Percentiles rank a stretch among this genome's conserved stretches.
These are phyloP conservation scores for Ulvella scutata DNA, from an alignment of 139 green algal species.

Conservation along the genomic window DNA sequence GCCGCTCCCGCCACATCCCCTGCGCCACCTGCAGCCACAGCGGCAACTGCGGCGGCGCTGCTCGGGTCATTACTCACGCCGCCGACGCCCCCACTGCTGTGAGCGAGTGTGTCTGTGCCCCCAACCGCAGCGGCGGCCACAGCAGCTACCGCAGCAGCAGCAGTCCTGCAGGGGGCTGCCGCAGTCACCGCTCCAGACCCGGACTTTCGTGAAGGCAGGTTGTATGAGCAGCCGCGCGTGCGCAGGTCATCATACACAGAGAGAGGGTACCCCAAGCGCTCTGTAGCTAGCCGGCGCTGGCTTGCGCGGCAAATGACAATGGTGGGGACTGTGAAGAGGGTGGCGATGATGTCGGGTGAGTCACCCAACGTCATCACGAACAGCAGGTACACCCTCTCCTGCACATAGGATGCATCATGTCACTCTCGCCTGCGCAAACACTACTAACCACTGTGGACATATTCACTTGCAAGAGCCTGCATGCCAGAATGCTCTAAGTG, in stretches of 20 bases:
- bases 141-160: background rate
- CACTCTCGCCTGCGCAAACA: no score
- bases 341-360: conserved; percentile 1
- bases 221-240: background rate
- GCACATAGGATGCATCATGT: no score
- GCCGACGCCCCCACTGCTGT: background rate
- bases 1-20: no score
- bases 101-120: background rate
- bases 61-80: background rate
- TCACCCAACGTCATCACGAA: conserved; percentile 1
- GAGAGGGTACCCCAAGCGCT: background rate
- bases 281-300: background rate
- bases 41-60: background rate
- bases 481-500: no score
- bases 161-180: background rate
- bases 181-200: background rate
- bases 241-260: background rate
- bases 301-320: conserved; percentile 2
- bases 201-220: background rate
- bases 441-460: no score
- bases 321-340: background rate
- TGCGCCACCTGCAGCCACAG: background rate
- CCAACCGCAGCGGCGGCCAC: background rate
- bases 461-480: no score
- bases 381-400: background rate